Evolutionary conservation across 768 basidiomycete genomes (phyloP).

Genomic region (Harrya chromipes): DNA sequence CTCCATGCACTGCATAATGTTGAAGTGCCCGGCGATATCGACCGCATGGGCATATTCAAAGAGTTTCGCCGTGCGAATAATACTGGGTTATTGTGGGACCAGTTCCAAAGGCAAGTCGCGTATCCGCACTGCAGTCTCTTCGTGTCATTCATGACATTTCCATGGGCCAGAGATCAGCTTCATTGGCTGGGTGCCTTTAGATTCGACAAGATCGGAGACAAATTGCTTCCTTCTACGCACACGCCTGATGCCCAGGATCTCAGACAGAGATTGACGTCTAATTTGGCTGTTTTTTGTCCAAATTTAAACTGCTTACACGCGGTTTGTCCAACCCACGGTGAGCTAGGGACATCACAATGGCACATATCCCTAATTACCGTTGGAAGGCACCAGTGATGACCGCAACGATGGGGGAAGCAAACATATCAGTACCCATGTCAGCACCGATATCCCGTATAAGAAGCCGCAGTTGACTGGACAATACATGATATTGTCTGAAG

Average conservation of each 20-base stretch:
- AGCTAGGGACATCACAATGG: neutral
- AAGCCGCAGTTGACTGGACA: slow-evolving; percentile 23
- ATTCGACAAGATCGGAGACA: neutral
- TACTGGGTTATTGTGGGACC: slow-evolving; percentile 42
- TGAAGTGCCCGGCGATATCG: slow-evolving; percentile 33
- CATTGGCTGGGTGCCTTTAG: slow-evolving; percentile 34
- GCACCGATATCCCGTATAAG: slow-evolving; percentile 13
- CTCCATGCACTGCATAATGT: slow-evolving; percentile 34
- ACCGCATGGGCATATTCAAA: slow-evolving; percentile 30
- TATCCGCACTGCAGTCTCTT: neutral
- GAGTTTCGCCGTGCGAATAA: slow-evolving; percentile 21
- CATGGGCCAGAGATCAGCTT: slow-evolving; percentile 34
- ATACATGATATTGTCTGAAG: slow-evolving; percentile 26
- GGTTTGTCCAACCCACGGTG: slow-evolving; percentile 41
- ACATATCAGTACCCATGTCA: neutral
- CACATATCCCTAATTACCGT: neutral
- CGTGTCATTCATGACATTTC: neutral
- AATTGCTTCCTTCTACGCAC: neutral
- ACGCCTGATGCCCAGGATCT: slow-evolving; percentile 29
- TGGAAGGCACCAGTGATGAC: neutral
- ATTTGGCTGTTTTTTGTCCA: slow-evolving; percentile 41
- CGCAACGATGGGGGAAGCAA: too few species aligned
- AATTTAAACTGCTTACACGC: slow-evolving; percentile 43
- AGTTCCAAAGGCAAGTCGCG: slow-evolving; percentile 38
- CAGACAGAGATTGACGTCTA: slow-evolving; percentile 30